phyloP scores from a whole-genome alignment of 495 filamentous ascomycete genomes.

The Penicillium chermesinum region DNA sequence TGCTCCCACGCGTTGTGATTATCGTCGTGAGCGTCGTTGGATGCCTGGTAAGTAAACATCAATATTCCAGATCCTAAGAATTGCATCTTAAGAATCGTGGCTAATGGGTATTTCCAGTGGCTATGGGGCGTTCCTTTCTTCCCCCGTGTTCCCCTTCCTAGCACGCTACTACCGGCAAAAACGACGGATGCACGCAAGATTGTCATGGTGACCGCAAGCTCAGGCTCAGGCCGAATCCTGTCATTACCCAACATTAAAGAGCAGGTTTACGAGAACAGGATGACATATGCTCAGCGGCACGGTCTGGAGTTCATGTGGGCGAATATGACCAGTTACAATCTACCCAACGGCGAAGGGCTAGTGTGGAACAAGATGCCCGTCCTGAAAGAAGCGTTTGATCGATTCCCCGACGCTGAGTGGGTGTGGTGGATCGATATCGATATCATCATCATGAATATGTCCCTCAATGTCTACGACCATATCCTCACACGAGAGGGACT shows the following conservation, averaged over 20 bases:
- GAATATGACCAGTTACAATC: conserved; percentile 11
- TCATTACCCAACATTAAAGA: conserved; percentile 15
- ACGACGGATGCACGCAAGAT: neutral
- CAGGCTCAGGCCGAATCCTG: conserved; percentile 9
- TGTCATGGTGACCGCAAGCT: conserved; percentile 14
- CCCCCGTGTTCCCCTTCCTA: neutral
- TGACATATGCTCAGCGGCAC: conserved; percentile 11
- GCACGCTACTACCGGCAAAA: neutral
- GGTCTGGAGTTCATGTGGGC: conserved; percentile 9
- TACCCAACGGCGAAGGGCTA: conserved; percentile 2
- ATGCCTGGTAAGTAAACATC: neutral
- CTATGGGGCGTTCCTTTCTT: neutral
- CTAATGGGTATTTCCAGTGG: neutral
- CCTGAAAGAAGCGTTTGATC: conserved; percentile 4
- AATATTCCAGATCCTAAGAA: no score
- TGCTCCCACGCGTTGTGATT: neutral
- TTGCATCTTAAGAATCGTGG: neutral
- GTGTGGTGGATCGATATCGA: conserved; percentile 10
- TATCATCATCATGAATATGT: conserved; percentile 13
- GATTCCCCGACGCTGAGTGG: conserved; percentile 8
- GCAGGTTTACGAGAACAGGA: conserved; percentile 14
- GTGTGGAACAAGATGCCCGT: conserved; percentile 9
- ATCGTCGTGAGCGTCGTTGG: neutral
- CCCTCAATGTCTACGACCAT: conserved; percentile 8
- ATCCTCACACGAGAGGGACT: conserved; percentile 4